Conservation (phyloP, 805 yeast genomes). For the Wickerhamomyces ciferrii region DNA sequence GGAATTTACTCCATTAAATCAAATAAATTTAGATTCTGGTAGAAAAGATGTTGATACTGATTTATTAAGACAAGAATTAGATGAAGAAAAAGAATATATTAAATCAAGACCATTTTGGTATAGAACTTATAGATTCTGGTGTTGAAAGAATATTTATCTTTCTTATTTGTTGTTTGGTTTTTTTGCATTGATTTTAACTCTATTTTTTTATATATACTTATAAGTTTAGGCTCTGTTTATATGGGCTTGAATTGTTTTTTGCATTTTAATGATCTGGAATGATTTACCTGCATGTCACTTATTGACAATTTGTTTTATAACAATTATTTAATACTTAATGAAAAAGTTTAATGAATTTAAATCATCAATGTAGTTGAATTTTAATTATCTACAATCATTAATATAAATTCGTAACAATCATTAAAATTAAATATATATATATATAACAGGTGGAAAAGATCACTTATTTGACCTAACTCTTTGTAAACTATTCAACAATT, state of each 20-base stretch:
- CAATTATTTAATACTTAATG: neutral
- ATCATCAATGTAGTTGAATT: too few relatives aligned
- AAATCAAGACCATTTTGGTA: conserved; percentile 1
- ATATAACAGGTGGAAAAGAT: neutral
- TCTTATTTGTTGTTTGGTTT: conserved; percentile 10
- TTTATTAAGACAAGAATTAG: conserved; percentile 47
- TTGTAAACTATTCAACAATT: conserved; percentile 61
- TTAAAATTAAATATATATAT: neutral
- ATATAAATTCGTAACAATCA: neutral
- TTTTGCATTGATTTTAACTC: neutral
- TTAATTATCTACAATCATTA: neutral
- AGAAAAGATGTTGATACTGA: conserved; percentile 58
- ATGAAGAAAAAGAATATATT: conserved; percentile 43
- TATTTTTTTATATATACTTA: neutral
- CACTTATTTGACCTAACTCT: conserved; percentile 51
- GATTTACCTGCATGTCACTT: neutral
- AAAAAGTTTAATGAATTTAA: neutral
- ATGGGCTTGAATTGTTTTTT: too few relatives aligned
- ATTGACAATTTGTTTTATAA: neutral
- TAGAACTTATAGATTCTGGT: conserved; percentile 49
- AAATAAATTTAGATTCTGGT: conserved; percentile 60
- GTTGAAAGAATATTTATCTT: too few relatives aligned
- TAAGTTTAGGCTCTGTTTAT: too few relatives aligned
- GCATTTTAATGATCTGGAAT: conserved; percentile 1
- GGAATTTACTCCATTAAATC: conserved; percentile 36